Evolutionary conservation across 2,329 filamentous ascomycete genomes (phyloP).

Genomic region (Akanthomyces uredinophilus): DNA sequence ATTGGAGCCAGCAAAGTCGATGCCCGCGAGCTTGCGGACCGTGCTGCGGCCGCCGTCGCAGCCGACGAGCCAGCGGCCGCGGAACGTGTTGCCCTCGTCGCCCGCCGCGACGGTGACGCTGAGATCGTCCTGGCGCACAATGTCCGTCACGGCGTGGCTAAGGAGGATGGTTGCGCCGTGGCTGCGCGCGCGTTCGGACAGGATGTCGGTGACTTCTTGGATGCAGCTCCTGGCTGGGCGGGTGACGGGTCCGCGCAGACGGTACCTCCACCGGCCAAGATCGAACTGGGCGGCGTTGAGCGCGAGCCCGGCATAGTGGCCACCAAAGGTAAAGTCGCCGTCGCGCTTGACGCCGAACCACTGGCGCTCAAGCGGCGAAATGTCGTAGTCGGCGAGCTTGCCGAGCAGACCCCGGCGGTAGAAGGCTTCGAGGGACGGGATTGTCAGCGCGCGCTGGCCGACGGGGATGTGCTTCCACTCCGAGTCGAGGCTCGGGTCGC

Average conservation of each 20-base stretch:
- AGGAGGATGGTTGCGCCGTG: slow-evolving; percentile 26
- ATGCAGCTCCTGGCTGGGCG: slow-evolving; percentile 20
- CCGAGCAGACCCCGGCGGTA: slow-evolving; percentile 34
- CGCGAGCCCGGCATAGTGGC: slow-evolving; percentile 30
- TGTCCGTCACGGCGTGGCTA: slow-evolving; percentile 21
- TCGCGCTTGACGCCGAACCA: slow-evolving; percentile 8
- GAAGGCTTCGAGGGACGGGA: slow-evolving; percentile 29
- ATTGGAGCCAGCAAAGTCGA: slow-evolving; percentile 33
- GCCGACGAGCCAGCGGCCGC: slow-evolving; percentile 33
- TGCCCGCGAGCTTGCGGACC: slow-evolving; percentile 32
- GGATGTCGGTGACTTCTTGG: slow-evolving; percentile 20
- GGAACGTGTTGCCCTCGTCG: not conserved
- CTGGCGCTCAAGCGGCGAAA: slow-evolving; percentile 18
- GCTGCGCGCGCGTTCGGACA: slow-evolving; percentile 21
- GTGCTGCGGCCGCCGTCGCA: slow-evolving; percentile 40
- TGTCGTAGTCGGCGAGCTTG: slow-evolving; percentile 20
- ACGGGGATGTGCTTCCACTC: slow-evolving; percentile 26
- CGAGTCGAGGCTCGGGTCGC: slow-evolving; percentile 10
- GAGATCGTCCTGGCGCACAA: slow-evolving; percentile 20
- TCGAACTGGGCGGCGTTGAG: slow-evolving; percentile 26
- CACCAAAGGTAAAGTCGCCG: slow-evolving; percentile 22
- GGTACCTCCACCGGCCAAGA: slow-evolving; percentile 26
- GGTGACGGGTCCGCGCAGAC: slow-evolving; percentile 25
- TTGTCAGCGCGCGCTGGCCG: slow-evolving; percentile 30
- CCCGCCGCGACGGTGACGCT: slow-evolving; percentile 21